Percentiles rank a stretch among this genome's conserved stretches.
phyloP scores from a whole-genome alignment of 2,329 filamentous ascomycete genomes.

The Pseudocercospora crystallina region DNA sequence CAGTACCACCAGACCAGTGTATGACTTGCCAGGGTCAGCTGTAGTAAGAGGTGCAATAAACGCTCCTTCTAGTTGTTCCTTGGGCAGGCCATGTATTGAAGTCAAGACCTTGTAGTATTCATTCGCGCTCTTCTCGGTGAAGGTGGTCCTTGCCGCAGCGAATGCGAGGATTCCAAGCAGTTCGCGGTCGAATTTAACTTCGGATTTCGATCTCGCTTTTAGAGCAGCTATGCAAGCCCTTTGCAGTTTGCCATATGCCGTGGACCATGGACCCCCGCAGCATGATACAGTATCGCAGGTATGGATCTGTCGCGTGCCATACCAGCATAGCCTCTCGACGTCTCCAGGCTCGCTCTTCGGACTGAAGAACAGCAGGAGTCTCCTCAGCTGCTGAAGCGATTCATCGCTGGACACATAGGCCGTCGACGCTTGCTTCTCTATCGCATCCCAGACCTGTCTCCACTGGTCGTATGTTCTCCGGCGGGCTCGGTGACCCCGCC shows the following conservation, averaged over 20 bases:
- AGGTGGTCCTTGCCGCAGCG: slow-evolving; percentile 37
- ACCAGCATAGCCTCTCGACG: slow-evolving; percentile 41
- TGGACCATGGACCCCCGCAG: slow-evolving; percentile 39
- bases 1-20: slow-evolving; percentile 30
- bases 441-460: slow-evolving; percentile 62
- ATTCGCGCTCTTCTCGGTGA: slow-evolving; percentile 24
- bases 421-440: slow-evolving; percentile 39
- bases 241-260: slow-evolving; percentile 43
- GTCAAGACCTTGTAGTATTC: slow-evolving; percentile 35
- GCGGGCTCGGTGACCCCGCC: slow-evolving; percentile 74
- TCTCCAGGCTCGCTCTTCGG: slow-evolving; percentile 39
- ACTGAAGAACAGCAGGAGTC: slow-evolving; percentile 46
- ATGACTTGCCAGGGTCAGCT: slow-evolving; percentile 17
- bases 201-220: slow-evolving; percentile 17
- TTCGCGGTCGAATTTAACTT: slow-evolving; percentile 23
- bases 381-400: slow-evolving; percentile 42
- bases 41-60: slow-evolving; percentile 33
- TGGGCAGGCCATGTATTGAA: slow-evolving; percentile 18
- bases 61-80: slow-evolving; percentile 30
- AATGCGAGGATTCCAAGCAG: slow-evolving; percentile 31
- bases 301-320: slow-evolving; percentile 40
- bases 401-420: slow-evolving; percentile 41
- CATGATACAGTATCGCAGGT: slow-evolving; percentile 26
- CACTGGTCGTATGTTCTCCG: slow-evolving; percentile 57
- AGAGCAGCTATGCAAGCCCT: slow-evolving; percentile 35